phyloP scores from a whole-genome alignment of 192 early-diverging fungal genomes.

The Coemansia sp. region DNA sequence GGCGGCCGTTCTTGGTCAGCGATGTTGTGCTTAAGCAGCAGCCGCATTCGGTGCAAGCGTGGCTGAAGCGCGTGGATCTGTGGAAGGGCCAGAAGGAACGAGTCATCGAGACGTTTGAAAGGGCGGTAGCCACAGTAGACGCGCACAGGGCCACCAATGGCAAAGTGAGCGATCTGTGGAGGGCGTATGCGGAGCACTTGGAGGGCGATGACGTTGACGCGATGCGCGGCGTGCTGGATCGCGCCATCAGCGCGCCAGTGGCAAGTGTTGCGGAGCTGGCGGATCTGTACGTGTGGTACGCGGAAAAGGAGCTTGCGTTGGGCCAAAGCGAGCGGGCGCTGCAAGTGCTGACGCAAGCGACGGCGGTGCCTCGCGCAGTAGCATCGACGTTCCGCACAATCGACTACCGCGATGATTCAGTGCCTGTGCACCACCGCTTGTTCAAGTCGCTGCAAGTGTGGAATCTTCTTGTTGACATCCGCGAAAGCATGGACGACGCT shows the following conservation, averaged over 20 bases:
- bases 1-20: slow-evolving; percentile 90
- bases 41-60: slow-evolving; percentile 87
- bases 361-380: slow-evolving; percentile 60
- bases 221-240: slow-evolving; percentile 76
- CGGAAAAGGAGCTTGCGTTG: slow-evolving; percentile 78
- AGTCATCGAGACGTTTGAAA: slow-evolving; percentile 19
- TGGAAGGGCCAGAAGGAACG: slow-evolving; percentile 30
- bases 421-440: slow-evolving; percentile 76
- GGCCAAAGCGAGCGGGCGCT: slow-evolving; percentile 73
- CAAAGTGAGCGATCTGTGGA: slow-evolving; percentile 79
- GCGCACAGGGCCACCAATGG: slow-evolving; percentile 76
- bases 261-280: slow-evolving; percentile 83
- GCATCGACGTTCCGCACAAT: slow-evolving; percentile 36
- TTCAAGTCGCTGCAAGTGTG: slow-evolving; percentile 90
- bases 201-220: slow-evolving; percentile 56
- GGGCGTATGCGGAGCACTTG: slow-evolving; percentile 76
- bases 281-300: slow-evolving; percentile 89
- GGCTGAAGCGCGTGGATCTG: slow-evolving; percentile 84
- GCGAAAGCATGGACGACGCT: slow-evolving; percentile 81
- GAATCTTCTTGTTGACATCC: slow-evolving; percentile 93
- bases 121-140: slow-evolving; percentile 72
- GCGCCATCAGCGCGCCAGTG: slow-evolving; percentile 72
- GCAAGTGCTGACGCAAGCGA: slow-evolving; percentile 84
- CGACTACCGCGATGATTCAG: slow-evolving; percentile 78
- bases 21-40: slow-evolving; percentile 91